Base-by-base conservation (phyloP, 345 rosid genomes). In the Streptanthus diversifolius region DNA sequence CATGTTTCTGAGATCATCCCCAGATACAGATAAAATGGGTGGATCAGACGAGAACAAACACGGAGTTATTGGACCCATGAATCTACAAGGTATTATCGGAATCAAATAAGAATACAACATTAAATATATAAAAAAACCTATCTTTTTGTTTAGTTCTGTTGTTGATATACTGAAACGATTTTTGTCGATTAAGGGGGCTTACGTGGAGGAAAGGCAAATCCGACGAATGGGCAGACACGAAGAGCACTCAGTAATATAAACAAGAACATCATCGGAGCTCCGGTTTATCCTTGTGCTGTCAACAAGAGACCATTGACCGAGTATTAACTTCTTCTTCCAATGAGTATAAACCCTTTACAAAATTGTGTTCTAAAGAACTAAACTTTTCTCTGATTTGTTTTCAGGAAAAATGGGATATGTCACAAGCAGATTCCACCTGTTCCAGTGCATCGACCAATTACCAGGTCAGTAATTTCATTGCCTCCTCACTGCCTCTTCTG, bases 11-110 rank as follows among this genome's bases (percentile, higher is more conserved):
- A 39, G 22, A 30, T 30, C 44, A 30, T 30, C 44, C 7, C 22
- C 66, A 74, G 75, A 53, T 66, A 40, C 47, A 32, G 9, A 41
- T 13, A n/a, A 63, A 48, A 93, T 93, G 98, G 87, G 77, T 57
- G 82, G 89, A 80, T 81, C 97, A 30, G 87, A 86, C 54, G 96
- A 93, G 84, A 93, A 93, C 84, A 80, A 80, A n/a, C 84, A 79
- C 19, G 88, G 88, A 41, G 84, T 86, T 68, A 79, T 87, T 48
- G 92, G 93, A 60, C 70, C 83, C 14, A 77, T 75, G 48, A 80
- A 78, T 72, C 33, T 71, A 66, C 89, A 82, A 70, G 88, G 96
- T 91, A 47, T 21, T 4, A 3, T 15, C 19, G 15, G 7, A 41
- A 41, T 40, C 44, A 5, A 49, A 24, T 39, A 71, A 60, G 59